Base-by-base conservation (phyloP, 2,329 filamentous ascomycete genomes). In the Cercospora zeina region DNA sequence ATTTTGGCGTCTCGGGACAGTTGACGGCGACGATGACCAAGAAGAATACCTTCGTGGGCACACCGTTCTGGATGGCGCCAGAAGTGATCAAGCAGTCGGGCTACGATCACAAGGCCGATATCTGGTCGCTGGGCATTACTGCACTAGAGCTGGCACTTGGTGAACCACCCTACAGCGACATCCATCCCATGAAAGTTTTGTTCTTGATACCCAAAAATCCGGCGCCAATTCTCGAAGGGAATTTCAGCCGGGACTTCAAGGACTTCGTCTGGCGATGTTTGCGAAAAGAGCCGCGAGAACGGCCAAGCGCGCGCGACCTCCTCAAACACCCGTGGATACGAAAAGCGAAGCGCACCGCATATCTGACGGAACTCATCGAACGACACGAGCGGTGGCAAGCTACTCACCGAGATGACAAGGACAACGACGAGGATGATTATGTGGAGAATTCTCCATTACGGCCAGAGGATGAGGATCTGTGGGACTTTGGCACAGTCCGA, bases 11-110 rank as follows among this genome's bases (percentile, higher is more conserved):
- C 6, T 97, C 93, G 1, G 93, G 93, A 30, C 95, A 97, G 78
- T 83, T 97, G 21, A 96, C 93, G 9, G 93, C 93, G 6, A 99
- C 93, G 54, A 97, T 97, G 93, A 97, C 93, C 65, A 97, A 97
- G 83, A 97, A 97, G 80, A 97, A 97, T 75, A 97, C 93, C 0
- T 99, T 97, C 76, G 93, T 99, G 33, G 95, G 95, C 34, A 97
- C 93, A 0, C 93, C 95, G 1, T 99, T 97, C 75, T 99, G 95
- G 95, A 99, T 99, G 93, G 93, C 95, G 2, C 93, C 93, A 10
- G 93, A 99, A 78, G 93, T 97, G 59, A 99, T 99, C 77, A 96
- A 96, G 79, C 93, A 99, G 76, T 96, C 92, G 62, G 93, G 93
- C 54, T 97, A 97, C 79, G 93, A 97, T 76, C 91, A 96, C 79